Conservation (phyloP, 345 rosid species). For the Brassica juncea region DNA sequence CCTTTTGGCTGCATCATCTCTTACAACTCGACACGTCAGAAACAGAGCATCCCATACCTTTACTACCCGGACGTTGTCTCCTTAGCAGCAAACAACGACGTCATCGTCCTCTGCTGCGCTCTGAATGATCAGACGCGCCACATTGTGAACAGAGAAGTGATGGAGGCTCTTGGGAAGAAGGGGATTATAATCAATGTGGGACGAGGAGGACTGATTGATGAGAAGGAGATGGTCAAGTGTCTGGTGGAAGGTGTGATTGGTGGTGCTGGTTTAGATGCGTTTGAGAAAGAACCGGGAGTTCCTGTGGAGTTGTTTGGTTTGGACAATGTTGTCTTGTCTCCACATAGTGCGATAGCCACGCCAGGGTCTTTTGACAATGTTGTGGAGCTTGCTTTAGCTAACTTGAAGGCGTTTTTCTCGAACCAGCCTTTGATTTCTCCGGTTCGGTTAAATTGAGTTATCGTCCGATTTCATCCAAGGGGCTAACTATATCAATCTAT, state of each 20-base stretch:
- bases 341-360: slow-evolving; percentile 54
- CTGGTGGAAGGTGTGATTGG: slow-evolving; percentile 60
- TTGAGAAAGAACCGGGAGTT: slow-evolving; percentile 69
- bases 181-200: slow-evolving; percentile 41
- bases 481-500: background rate
- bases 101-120: slow-evolving; percentile 34
- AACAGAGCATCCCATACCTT: slow-evolving; percentile 9
- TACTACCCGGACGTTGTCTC: slow-evolving; percentile 31
- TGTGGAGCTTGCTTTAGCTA: slow-evolving; percentile 46
- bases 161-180: slow-evolving; percentile 35
- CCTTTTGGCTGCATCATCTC: slow-evolving; percentile 32
- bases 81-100: slow-evolving; percentile 27
- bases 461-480: slow-evolving; percentile 5
- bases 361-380: slow-evolving; percentile 51
- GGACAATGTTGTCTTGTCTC: slow-evolving; percentile 77
- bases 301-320: slow-evolving; percentile 51
- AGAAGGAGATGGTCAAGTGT: slow-evolving; percentile 58
- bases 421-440: slow-evolving; percentile 53
- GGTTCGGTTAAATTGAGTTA: slow-evolving; percentile 28
- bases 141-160: slow-evolving; percentile 35
- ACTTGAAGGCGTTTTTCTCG: slow-evolving; percentile 68
- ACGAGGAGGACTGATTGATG: slow-evolving; percentile 37
- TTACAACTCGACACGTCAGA: slow-evolving; percentile 32
- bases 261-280: slow-evolving; percentile 83
- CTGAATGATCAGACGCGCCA: slow-evolving; percentile 30